Base-by-base conservation (phyloP, 2,329 filamentous ascomycete genomes). In the Aspergillus novofumigatus region DNA sequence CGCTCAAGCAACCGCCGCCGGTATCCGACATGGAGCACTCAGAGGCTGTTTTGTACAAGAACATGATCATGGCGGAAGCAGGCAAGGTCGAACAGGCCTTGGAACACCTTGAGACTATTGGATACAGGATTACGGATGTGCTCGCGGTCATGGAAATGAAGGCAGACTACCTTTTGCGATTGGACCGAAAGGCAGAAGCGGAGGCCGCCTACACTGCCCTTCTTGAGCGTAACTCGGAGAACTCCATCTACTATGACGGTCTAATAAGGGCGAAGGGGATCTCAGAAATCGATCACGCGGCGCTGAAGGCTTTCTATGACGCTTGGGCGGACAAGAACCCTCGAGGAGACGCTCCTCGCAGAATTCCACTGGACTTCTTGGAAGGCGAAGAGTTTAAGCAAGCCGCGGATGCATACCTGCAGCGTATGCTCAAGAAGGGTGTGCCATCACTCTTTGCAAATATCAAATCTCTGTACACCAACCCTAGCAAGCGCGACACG, bases 361-460 rank as follows among this genome's bases (percentile, higher is more conserved):
- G 94, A 60, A 83, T 97, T 73, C 93, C 94, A 0, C 79, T 99
- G 51, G 91, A 97, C 69, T 97, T 97, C 72, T 76, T 97, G 51
- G 82, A 87, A 63, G 91, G 91, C 4, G 87, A 95, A 47, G 86
- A 87, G 4, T 99, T 99, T 78, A 84, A 83, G 69, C 77, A 86
- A 65, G 87, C 90, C 25, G 92, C 89, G 7, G 87, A 92, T 70
- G 76, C 79, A 23, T 99, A 99, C 72, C 75, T 99, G 59, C 83
- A 87, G 52, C 82, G 88, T 29, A 95, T 95, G 89, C 81, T 99
- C 56, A 86, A 89, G 74, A 96, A 93, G 76, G 94, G 93, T 10
- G 90, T 97, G 3, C 93, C 94, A 1, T 99, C 94, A 2, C 92
- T 93, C 3, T 99, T 99, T 75, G 92, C 92, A 38, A 99, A 97